These are phyloP conservation scores for Coniochaeta sp. DNA, from an alignment of 2,329 filamentous ascomycete species.

Conservation along the genomic window DNA sequence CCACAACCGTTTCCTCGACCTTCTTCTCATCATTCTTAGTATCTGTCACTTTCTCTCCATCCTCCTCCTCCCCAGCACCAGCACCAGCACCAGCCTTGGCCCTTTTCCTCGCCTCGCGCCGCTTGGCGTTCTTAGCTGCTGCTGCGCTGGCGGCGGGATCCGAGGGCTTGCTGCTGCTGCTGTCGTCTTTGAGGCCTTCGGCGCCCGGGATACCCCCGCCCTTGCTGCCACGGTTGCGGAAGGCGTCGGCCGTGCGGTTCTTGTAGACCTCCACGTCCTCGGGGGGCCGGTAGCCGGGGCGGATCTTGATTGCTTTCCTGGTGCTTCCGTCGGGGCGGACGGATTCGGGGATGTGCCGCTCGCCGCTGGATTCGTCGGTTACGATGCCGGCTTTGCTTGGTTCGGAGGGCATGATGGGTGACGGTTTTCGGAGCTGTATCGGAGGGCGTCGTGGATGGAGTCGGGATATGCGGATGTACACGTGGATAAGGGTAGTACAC, in stretches of 20 bases:
- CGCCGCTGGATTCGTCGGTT: slow-evolving; percentile 66
- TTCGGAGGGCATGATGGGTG: slow-evolving; percentile 37
- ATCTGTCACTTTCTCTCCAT: slow-evolving; percentile 38
- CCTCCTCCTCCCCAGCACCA: slow-evolving; percentile 74
- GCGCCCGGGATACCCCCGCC: slow-evolving; percentile 73
- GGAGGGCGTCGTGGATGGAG: background rate
- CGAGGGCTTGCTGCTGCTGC: slow-evolving; percentile 16
- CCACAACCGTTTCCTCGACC: slow-evolving; percentile 31
- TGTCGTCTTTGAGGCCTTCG: slow-evolving; percentile 46
- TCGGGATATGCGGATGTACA: slow-evolving; percentile 6
- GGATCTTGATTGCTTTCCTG: slow-evolving; percentile 90
- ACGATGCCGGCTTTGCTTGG: slow-evolving; percentile 67
- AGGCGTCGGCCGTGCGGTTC: slow-evolving; percentile 80
- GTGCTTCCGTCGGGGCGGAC: slow-evolving; percentile 80
- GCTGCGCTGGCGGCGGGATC: slow-evolving; percentile 50
- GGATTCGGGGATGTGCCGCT: slow-evolving; percentile 85
- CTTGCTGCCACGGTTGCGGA: slow-evolving; percentile 66
- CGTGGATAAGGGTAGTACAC: no score
- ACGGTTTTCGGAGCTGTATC: background rate
- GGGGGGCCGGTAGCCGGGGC: slow-evolving; percentile 86
- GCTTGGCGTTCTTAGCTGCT: slow-evolving; percentile 87
- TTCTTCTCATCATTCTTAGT: slow-evolving; percentile 12
- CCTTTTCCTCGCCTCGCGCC: slow-evolving; percentile 48
- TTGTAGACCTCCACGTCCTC: slow-evolving; percentile 97
- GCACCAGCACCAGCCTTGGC: slow-evolving; percentile 66